A percentile compares a stretch with the other conserved stretches of the same genome.
Conservation (phyloP, 2,329 filamentous ascomycete species). For the Hysterium pulicare region DNA sequence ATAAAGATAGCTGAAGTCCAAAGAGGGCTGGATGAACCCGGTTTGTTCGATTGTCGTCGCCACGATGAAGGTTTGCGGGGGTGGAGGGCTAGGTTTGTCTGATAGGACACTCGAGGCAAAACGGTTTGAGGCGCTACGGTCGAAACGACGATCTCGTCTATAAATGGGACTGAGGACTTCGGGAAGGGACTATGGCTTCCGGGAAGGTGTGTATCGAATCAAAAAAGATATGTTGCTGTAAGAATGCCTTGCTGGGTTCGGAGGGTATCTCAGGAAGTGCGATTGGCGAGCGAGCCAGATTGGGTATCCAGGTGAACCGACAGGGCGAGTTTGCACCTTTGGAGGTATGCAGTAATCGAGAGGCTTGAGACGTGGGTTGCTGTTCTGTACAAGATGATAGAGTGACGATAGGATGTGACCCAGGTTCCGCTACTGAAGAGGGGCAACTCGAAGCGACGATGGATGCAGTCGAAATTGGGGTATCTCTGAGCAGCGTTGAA, state of each 20-base stretch:
- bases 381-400: too few species aligned
- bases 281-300: background rate
- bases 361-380: too few species aligned
- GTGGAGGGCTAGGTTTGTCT: background rate
- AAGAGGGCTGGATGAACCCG: constrained; percentile 14
- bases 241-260: background rate
- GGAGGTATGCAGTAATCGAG: too few species aligned
- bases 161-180: too few species aligned
- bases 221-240: background rate
- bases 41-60: constrained; percentile 24
- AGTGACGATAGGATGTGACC: background rate
- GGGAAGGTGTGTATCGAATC: too few species aligned
- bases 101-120: background rate
- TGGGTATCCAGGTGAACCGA: background rate
- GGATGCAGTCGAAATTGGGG: constrained; percentile 1
- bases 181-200: too few species aligned
- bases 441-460: constrained; percentile 9
- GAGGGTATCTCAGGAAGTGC: background rate
- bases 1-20: constrained; percentile 19
- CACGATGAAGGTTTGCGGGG: constrained; percentile 20
- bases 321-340: too few species aligned
- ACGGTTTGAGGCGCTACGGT: background rate
- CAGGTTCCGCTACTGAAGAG: background rate
- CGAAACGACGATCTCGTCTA: background rate
- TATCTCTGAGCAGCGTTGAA: background rate